Base-by-base conservation (phyloP, 176 grass and related monocot species). In the Carex myosuroides region DNA sequence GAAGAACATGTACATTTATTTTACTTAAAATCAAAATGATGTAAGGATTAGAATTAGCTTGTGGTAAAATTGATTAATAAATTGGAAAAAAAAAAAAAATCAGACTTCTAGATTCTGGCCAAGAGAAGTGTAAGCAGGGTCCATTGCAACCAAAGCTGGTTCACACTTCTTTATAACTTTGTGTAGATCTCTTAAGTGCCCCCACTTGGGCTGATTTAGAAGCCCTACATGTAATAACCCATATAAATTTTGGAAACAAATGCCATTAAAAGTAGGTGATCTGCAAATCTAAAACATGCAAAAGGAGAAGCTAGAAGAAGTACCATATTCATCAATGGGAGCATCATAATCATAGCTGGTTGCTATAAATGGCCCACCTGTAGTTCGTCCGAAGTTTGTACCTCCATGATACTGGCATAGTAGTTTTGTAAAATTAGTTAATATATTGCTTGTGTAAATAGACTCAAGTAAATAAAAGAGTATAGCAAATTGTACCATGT, bases 341-440 rank as follows among this genome's bases (percentile, higher is more conserved):
- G 96, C 96, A 83, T 99, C 96, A 62, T 99, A 99, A 76, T 99
- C 96, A 85, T 99, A 99, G 85, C 96, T 99, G 63, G 96, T 99
- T 79, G 96, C 75, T 62, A 99, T 95, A 91, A 99, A 95, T 2
- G 96, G 96, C 0, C 96, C 96, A 0, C 96, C 96, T 2, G 96
- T 41, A 86, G 89, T 90, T 63, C 93, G 91, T 3, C 71, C 93
- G 32, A 99, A 89, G 83, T 99, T 99, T 68, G 96, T 99, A 35
- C 96, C 96, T 5, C 96, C 96, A 3, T 99, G 96, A 62, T 99
- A 99, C 96, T 99, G 83, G 61, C 41, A 85, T 78, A 67, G 50
- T 60, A 68, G 16, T 68, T 65, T 82, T 66, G n/a, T 14, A 29
- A 53, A 66, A 82, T 30, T 67, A 64, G 30, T 76, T 76, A 17